These are phyloP conservation scores for Monosporozyma aerobia DNA, from an alignment of 805 yeast species.

Conservation along the genomic window DNA sequence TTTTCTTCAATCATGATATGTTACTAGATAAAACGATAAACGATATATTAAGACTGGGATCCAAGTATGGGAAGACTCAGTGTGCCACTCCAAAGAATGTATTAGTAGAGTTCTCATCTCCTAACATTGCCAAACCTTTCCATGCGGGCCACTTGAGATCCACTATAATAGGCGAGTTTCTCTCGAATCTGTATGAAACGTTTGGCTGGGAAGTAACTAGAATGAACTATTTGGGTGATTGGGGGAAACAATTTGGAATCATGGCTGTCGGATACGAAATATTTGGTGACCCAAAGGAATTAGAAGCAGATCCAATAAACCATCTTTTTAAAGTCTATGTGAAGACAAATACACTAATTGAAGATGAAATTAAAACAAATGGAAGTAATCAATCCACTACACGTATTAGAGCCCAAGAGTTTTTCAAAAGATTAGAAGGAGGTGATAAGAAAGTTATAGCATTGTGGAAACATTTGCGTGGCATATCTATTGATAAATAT, in stretches of 20 bases:
- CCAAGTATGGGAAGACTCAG: constrained; percentile 63
- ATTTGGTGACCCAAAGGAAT: constrained; percentile 71
- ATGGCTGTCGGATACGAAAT: constrained; percentile 85
- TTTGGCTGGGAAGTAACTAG: constrained; percentile 89
- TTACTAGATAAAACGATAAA: constrained; percentile 61
- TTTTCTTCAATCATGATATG: constrained; percentile 62
- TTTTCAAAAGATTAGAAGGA: constrained; percentile 85
- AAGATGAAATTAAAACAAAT: constrained; percentile 23
- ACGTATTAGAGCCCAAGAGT: constrained; percentile 77
- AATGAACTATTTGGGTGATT: constrained; percentile 94
- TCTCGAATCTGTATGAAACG: constrained; percentile 80
- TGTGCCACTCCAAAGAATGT: constrained; percentile 64
- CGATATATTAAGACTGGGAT: constrained; percentile 52
- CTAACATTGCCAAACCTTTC: constrained; percentile 98
- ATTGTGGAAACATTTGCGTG: constrained; percentile 84
- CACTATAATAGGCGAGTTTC: constrained; percentile 94
- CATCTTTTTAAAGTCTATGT: constrained; percentile 95
- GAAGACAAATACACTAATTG: constrained; percentile 69
- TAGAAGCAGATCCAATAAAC: constrained; percentile 75
- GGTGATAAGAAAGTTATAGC: constrained; percentile 75
- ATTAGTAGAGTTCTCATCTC: constrained; percentile 87
- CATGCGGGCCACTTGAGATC: constrained; percentile 98
- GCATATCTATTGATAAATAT: constrained; percentile 79
- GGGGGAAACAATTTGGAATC: constrained; percentile 99
- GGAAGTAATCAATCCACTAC: constrained; percentile 33